Conservation (phyloP, 2,329 filamentous ascomycete species). For the Colletotrichum echinochloae region DNA sequence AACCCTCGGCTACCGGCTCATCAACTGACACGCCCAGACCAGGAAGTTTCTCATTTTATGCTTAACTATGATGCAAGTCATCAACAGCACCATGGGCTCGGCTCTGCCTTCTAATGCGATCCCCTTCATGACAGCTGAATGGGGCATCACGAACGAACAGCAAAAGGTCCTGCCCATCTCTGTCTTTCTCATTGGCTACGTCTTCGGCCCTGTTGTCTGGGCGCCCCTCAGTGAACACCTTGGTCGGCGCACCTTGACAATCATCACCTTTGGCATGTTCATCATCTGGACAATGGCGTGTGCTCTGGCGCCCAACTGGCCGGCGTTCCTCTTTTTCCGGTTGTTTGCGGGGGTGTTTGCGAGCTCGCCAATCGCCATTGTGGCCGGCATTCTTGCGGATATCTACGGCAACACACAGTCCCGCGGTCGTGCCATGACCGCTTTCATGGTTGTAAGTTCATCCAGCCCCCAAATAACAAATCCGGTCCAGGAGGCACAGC, state of each 20-base stretch:
- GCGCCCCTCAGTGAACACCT: conserved; percentile 75
- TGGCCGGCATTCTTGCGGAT: conserved; percentile 74
- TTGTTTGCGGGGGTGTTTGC: conserved; percentile 66
- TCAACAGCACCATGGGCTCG: conserved; percentile 77
- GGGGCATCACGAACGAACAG: conserved; percentile 61
- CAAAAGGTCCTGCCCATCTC: conserved; percentile 70
- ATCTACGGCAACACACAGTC: conserved; percentile 68
- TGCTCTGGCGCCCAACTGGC: conserved; percentile 65
- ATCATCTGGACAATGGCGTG: conserved; percentile 66
- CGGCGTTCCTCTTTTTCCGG: conserved; percentile 65
- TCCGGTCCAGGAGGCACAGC: not conserved
- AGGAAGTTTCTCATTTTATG: conserved; percentile 68
- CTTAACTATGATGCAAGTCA: conserved; percentile 68
- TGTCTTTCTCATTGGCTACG: conserved; percentile 73
- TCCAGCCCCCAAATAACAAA: not conserved
- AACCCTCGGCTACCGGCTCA: no score
- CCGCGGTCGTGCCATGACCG: conserved; percentile 70
- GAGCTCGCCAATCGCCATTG: conserved; percentile 70
- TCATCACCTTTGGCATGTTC: conserved; percentile 61
- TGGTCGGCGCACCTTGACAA: conserved; percentile 63
- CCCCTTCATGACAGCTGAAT: conserved; percentile 67
- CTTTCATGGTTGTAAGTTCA: conserved; percentile 70
- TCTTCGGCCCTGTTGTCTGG: conserved; percentile 71
- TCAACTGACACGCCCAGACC: conserved; percentile 49
- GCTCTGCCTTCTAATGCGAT: conserved; percentile 74